Evolutionary conservation across 2,329 filamentous ascomycete genomes (phyloP), one percentile per base, ranked within the genome.

Genomic region (Colletotrichum tofieldiae): DNA sequence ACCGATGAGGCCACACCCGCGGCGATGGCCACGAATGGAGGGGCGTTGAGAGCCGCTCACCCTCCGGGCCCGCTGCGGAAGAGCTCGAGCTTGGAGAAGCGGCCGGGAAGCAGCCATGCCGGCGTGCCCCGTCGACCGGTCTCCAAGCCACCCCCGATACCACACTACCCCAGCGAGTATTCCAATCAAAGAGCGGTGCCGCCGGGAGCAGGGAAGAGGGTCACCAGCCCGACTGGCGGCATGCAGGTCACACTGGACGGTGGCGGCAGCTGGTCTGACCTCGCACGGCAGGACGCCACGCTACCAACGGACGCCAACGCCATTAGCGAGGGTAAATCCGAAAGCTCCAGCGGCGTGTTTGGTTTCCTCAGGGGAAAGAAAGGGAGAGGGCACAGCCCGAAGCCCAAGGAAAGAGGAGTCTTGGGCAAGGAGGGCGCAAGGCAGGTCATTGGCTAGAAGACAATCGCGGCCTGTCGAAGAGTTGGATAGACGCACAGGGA

Each of bases 351-450:
- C 23, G 94, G 95, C 64, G 96, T 98, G 88, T 92, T 98, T 75
- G 94, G 94, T 1, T 97, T 99, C 81, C 86, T 98, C 73, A 94
- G 90, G 75, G 89, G 95, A 78, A 98, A 97, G 85, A 98, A 94
- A 85, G 94, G 95, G 37, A 88, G 95, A 74, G 94, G 95, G 67
- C 92, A 95, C 82, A 98, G 95, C 80, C 96, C 96, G 1, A 98
- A 98, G 84, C 95, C 95, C 35, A 96, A 94, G 81, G 95, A 98
- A 84, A 90, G 94, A 67, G 96, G 96, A 71, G 95, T 99, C 9
- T 80, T 99, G 71, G 96, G 96, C 69, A 98, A 98, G 80, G 95
- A 98, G 81, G 96, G 96, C 20, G 95, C 96, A 14, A 89, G 96
- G 80, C 92, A 94, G 75, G 89, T 96, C 68, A 93, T 96, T 79